These are phyloP conservation scores for Globisporangium cylindrosporum DNA, from an alignment of 352 stramenopile genomes.

Conservation along the genomic window DNA sequence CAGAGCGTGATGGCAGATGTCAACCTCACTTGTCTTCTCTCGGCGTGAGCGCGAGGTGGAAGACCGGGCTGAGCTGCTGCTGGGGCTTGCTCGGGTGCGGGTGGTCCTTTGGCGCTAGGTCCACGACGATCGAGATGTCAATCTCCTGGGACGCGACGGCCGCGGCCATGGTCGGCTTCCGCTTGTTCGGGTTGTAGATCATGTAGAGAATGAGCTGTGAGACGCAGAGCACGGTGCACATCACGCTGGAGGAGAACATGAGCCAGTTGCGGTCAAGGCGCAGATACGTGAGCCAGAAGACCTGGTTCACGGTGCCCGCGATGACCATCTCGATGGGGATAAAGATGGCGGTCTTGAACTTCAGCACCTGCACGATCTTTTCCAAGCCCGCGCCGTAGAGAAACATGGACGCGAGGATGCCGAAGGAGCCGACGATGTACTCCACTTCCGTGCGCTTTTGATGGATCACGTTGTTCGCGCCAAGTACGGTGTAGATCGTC, in stretches of 20 bases:
- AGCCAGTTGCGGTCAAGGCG: conserved; percentile 44
- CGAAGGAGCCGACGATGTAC: conserved; percentile 33
- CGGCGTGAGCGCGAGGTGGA: conserved; percentile 7
- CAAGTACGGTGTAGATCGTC: conserved; percentile 43
- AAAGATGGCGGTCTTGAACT: conserved; percentile 38
- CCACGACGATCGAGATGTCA: conserved; percentile 12
- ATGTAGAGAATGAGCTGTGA: conserved; percentile 38
- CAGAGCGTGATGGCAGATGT: neutral
- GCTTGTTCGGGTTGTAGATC: conserved; percentile 34
- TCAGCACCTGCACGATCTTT: conserved; percentile 37
- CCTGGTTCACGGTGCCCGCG: conserved; percentile 37
- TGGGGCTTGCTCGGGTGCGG: conserved; percentile 1
- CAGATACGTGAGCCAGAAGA: conserved; percentile 46
- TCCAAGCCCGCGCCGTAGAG: conserved; percentile 41
- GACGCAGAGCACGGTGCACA: conserved; percentile 34
- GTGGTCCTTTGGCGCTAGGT: neutral
- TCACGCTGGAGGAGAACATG: conserved; percentile 46
- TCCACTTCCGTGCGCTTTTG: conserved; percentile 28
- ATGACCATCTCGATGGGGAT: conserved; percentile 52
- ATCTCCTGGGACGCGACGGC: neutral
- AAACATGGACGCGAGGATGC: conserved; percentile 31
- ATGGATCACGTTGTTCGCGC: conserved; percentile 24
- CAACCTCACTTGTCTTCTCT: neutral
- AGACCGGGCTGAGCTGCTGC: neutral
- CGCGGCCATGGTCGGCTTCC: neutral